Conservation (phyloP, 2,329 filamentous ascomycete species). For the Simplicillium sp. region DNA sequence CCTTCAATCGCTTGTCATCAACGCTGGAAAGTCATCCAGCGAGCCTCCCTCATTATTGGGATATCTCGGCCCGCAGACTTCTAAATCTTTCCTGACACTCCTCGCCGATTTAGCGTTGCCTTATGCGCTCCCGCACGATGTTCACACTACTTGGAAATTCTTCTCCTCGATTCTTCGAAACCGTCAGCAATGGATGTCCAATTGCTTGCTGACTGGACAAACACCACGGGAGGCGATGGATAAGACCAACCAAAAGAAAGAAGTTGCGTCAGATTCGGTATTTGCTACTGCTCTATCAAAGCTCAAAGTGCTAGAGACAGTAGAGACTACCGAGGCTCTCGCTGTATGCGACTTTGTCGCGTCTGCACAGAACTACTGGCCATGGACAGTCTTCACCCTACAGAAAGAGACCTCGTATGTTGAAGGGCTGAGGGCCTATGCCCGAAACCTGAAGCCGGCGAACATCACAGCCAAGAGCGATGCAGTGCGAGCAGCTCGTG, state of each 20-base stretch:
- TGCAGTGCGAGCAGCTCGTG: slow-evolving; percentile 46
- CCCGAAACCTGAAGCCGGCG: slow-evolving; percentile 47
- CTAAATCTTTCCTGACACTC: slow-evolving; percentile 74
- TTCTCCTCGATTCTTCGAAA: slow-evolving; percentile 79
- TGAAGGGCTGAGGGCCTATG: slow-evolving; percentile 59
- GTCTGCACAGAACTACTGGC: slow-evolving; percentile 87
- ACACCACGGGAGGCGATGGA: slow-evolving; percentile 70
- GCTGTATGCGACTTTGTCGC: slow-evolving; percentile 81
- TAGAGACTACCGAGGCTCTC: slow-evolving; percentile 57
- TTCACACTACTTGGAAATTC: slow-evolving; percentile 71
- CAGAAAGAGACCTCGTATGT: slow-evolving; percentile 68
- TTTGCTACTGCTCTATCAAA: slow-evolving; percentile 64
- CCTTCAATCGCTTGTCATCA: slow-evolving; percentile 63
- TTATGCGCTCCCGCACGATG: slow-evolving; percentile 53
- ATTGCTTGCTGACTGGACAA: slow-evolving; percentile 81
- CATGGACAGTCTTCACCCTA: slow-evolving; percentile 79
- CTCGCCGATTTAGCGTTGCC: slow-evolving; percentile 71
- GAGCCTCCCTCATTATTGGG: slow-evolving; percentile 93
- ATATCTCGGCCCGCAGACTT: slow-evolving; percentile 72
- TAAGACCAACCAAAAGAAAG: slow-evolving; percentile 39
- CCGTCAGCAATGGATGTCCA: slow-evolving; percentile 91
- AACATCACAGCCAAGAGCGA: slow-evolving; percentile 44
- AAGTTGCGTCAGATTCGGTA: slow-evolving; percentile 50
- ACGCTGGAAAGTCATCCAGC: slow-evolving; percentile 52
- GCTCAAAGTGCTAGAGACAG: slow-evolving; percentile 53